These are phyloP conservation scores for Fraxinus ornus DNA, from an alignment of 305 asterid genomes.

Conservation along the genomic window DNA sequence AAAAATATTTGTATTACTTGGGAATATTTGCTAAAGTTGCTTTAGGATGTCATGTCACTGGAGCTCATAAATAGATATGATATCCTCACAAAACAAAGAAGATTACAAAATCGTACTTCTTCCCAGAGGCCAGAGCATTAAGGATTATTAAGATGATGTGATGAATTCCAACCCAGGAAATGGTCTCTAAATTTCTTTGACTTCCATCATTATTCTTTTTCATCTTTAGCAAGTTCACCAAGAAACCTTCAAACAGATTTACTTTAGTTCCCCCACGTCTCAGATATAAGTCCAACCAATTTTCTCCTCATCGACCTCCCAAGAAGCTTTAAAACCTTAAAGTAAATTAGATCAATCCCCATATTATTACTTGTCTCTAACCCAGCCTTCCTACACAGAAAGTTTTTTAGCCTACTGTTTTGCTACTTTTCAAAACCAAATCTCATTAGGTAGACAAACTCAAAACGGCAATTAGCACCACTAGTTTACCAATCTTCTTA, in stretches of 20 bases:
- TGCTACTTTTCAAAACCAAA: not conserved
- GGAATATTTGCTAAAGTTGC: not conserved
- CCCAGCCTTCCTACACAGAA: not conserved
- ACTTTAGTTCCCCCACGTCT: not conserved
- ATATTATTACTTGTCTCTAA: not conserved
- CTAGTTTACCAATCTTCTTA: not conserved
- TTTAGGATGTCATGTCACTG: not conserved
- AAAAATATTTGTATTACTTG: not conserved
- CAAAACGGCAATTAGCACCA: not conserved
- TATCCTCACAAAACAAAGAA: not conserved
- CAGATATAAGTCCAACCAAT: not conserved
- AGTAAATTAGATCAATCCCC: not conserved
- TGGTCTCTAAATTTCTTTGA: not conserved
- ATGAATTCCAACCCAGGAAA: not conserved
- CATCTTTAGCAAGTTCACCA: not conserved
- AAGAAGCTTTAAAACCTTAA: not conserved
- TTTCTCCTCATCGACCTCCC: not conserved
- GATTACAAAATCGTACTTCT: not conserved
- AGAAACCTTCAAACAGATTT: not conserved
- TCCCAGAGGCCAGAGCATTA: not conserved
- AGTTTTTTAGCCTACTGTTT: not conserved
- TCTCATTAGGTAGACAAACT: not conserved
- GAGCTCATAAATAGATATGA: not conserved
- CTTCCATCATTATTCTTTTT: not conserved
- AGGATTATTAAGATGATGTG: not conserved